These are phyloP conservation scores for Posidonia oceanica DNA, from an alignment of 116 monocot genomes.

Conservation along the genomic window DNA sequence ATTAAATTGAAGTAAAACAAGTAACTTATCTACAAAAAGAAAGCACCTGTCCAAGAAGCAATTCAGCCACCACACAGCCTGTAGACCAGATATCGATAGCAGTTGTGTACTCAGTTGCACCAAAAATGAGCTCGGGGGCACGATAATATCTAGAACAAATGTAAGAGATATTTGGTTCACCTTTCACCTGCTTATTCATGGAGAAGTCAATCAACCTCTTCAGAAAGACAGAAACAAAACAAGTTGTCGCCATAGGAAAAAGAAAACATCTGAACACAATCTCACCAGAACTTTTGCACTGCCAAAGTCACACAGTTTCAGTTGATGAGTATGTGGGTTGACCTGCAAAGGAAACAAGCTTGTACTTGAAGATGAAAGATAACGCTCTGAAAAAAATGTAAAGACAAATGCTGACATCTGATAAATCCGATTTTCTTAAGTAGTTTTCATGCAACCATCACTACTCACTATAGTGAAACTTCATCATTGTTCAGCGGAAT, in stretches of 20 bases:
- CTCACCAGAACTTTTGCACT: conserved; percentile 71
- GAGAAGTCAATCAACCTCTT: conserved; percentile 1
- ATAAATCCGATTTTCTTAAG: too few species aligned
- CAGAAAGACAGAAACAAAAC: neutral
- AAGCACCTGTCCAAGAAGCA: conserved; percentile 62
- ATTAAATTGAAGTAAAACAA: too few species aligned
- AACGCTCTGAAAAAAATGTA: too few species aligned
- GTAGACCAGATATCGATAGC: conserved; percentile 90
- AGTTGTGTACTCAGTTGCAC: conserved; percentile 82
- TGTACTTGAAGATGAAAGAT: neutral
- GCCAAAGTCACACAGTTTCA: conserved; percentile 72
- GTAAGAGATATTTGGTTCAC: conserved; percentile 87
- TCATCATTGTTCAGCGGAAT: too few species aligned
- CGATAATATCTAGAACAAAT: conserved; percentile 85
- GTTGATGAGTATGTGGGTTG: conserved; percentile 62
- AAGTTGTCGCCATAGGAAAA: neutral
- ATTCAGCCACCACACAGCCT: conserved; percentile 85
- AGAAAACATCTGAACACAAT: neutral
- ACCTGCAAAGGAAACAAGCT: conserved; percentile 31
- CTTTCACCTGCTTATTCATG: conserved; percentile 47
- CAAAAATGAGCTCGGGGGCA: conserved; percentile 88
- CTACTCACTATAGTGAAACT: too few species aligned
- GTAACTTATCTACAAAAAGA: too few species aligned
- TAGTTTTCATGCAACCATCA: too few species aligned
- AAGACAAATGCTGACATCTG: too few species aligned